These are phyloP conservation scores for Ascochyta lentis DNA, from an alignment of 2,329 filamentous ascomycete species.

Conservation along the genomic window DNA sequence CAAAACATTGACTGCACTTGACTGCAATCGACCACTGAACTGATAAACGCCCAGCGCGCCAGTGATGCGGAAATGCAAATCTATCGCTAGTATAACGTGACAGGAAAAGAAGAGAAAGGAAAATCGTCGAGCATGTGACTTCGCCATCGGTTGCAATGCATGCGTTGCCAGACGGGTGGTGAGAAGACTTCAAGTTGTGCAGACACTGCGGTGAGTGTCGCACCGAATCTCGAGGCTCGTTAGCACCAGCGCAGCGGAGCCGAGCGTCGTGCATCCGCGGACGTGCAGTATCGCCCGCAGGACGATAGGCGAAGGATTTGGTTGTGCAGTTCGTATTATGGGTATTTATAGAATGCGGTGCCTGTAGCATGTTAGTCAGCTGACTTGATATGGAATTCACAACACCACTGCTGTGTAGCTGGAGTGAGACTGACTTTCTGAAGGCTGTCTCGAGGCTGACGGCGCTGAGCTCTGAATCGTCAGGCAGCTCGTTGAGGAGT, in stretches of 20 bases:
- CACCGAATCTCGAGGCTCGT: slow-evolving; percentile 7
- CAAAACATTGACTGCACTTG: background rate
- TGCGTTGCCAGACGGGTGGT: background rate
- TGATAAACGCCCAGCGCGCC: slow-evolving; percentile 6
- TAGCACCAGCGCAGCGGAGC: slow-evolving; percentile 3
- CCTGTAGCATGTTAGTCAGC: slow-evolving; percentile 34
- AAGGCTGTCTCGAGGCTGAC: slow-evolving; percentile 64
- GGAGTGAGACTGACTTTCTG: slow-evolving; percentile 50
- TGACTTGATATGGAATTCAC: slow-evolving; percentile 24
- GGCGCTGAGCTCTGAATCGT: slow-evolving; percentile 58
- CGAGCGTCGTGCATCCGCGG: slow-evolving; percentile 9
- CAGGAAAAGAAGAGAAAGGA: slow-evolving; percentile 7
- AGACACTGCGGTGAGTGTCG: background rate
- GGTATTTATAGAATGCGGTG: slow-evolving; percentile 36
- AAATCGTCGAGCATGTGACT: background rate
- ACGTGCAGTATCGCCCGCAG: background rate
- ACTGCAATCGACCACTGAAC: background rate
- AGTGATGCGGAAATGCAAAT: slow-evolving; percentile 11
- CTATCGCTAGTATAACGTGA: slow-evolving; percentile 12
- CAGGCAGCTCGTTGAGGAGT: slow-evolving; percentile 82
- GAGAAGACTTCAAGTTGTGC: slow-evolving; percentile 1
- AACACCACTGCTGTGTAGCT: background rate
- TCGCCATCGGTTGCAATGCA: background rate
- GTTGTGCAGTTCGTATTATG: slow-evolving; percentile 1
- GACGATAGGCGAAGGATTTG: background rate